Base-by-base conservation (phyloP, 2,329 filamentous ascomycete genomes). In the Talaromyces sp. region DNA sequence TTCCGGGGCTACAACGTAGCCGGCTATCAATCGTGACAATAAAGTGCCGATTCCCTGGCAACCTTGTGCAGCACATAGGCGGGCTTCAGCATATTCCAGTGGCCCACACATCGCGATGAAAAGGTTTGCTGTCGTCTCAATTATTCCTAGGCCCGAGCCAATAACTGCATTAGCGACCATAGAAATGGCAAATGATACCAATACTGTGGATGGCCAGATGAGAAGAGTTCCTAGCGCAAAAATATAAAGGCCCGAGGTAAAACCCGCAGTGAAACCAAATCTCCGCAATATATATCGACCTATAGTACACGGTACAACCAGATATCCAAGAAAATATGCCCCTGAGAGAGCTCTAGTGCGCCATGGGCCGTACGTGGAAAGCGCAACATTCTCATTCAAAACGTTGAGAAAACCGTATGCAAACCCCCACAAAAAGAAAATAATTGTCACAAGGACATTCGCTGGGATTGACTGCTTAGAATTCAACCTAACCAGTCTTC, bases 41-140 rank as follows among this genome's bases (percentile, higher is more conserved):
- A 33, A 18, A 28, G 12, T 28, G 18, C 57, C 57, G 23, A 40
- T 30, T 31, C 47, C 57, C 14, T 31, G 47, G 31, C 40, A 42
- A 36, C 8, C 58, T 34, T 60, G 51, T 5, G 51, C 23, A 6
- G 55, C 77, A 96, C 97, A 57, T 52, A 61, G 23, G 16, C 42
- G 53, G 5, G 56, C 31, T 14, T 60, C 59, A 3, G 53, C 50
- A 3, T 57, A 61, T 30, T 60, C 59, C 4, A 54, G 50, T 10
- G 58, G 58, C 8, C 58, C 58, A 31, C 58, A 60, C 4, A 60
- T 33, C 4, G 36, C 27, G 0, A 55, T 36, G 30, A 60, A 60
- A 9, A 55, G 27, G 28, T 47, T 55, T 2, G 58, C 27, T 8
- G 58, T 50, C 4, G 31, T 57, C 30, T 60, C 51, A 51, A 60